phyloP scores from a whole-genome alignment of 2,329 filamentous ascomycete species.

The Botryosphaeria agaves region DNA sequence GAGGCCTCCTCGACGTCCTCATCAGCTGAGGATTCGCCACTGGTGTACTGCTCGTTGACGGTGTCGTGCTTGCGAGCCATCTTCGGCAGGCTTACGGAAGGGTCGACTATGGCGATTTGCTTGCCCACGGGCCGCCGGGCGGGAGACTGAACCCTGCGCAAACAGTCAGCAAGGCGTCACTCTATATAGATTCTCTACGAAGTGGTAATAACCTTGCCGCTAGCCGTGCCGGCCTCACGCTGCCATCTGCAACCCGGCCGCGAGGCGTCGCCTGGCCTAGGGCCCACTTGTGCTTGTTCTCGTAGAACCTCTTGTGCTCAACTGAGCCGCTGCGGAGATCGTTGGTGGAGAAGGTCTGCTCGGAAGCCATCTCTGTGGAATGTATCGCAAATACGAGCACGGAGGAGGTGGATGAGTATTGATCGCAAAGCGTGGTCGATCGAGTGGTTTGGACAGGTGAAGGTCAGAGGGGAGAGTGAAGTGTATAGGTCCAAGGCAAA shows the following conservation, averaged over 20 bases:
- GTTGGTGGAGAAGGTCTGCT: conserved; percentile 27
- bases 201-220: neutral
- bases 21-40: conserved; percentile 24
- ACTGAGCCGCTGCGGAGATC: conserved; percentile 37
- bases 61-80: conserved; percentile 26
- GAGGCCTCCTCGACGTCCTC: conserved; percentile 26
- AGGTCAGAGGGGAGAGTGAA: neutral
- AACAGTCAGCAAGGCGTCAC: conserved; percentile 1
- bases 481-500: too few species aligned
- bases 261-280: conserved; percentile 22
- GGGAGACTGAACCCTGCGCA: conserved; percentile 10
- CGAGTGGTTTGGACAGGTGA: too few species aligned
- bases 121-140: conserved; percentile 11
- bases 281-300: conserved; percentile 33
- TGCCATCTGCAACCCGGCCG: too few species aligned
- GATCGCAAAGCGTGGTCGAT: too few species aligned
- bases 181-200: neutral
- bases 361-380: conserved; percentile 22
- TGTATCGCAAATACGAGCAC: too few species aligned
- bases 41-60: conserved; percentile 14
- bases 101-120: conserved; percentile 11
- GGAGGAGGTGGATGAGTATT: too few species aligned
- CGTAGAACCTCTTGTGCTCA: conserved; percentile 33
- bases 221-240: neutral
- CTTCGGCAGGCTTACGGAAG: conserved; percentile 11